Evolutionary conservation across 2,329 filamentous ascomycete genomes (phyloP).

Genomic region (Verticillium dahliae): DNA sequence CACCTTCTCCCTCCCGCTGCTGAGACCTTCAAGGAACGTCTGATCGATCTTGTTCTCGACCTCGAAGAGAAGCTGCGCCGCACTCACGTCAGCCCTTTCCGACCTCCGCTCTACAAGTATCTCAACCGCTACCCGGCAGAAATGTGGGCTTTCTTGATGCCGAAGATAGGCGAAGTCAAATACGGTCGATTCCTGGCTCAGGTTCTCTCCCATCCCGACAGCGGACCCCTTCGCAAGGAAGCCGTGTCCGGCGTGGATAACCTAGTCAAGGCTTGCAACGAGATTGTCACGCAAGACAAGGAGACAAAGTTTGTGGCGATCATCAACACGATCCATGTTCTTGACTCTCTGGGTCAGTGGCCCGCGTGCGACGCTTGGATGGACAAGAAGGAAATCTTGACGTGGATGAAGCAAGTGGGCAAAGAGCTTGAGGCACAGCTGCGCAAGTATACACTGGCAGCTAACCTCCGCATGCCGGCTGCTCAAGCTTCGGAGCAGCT

Average conservation of each 20-base stretch:
- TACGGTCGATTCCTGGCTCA: conserved; percentile 91
- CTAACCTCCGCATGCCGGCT: conserved; percentile 71
- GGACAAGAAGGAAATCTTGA: conserved; percentile 54
- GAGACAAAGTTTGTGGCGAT: conserved; percentile 64
- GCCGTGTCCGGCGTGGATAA: conserved; percentile 67
- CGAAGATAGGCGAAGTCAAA: conserved; percentile 72
- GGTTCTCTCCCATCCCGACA: conserved; percentile 69
- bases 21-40: conserved; percentile 80
- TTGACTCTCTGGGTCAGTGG: conserved; percentile 69
- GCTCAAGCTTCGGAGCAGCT: conserved; percentile 86
- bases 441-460: conserved; percentile 61
- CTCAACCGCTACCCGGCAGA: conserved; percentile 90
- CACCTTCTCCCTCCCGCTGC: conserved; percentile 89
- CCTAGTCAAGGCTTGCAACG: conserved; percentile 62
- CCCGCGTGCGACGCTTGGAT: conserved; percentile 64
- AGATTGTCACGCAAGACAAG: conserved; percentile 56
- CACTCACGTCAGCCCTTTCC: conserved; percentile 87
- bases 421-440: conserved; percentile 74
- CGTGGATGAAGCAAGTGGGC: conserved; percentile 59
- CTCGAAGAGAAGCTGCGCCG: conserved; percentile 79
- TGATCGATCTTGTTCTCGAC: conserved; percentile 85
- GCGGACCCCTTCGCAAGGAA: conserved; percentile 65
- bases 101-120: conserved; percentile 84
- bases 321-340: conserved; percentile 82
- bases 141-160: conserved; percentile 73